Conservation (phyloP, 1,284 basidiomycete genomes). For the Grifola frondosa region DNA sequence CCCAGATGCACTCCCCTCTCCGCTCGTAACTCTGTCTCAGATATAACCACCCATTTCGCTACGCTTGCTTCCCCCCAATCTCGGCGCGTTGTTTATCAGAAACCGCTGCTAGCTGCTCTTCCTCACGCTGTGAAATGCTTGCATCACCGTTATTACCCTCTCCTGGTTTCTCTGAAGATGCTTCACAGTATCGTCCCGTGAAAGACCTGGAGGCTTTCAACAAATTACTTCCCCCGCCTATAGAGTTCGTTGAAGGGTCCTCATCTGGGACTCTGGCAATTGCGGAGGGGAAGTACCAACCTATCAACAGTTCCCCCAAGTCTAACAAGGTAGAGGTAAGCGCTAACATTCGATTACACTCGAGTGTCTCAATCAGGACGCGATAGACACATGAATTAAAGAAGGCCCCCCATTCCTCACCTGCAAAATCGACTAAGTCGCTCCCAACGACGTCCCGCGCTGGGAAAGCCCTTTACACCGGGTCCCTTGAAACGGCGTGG, state of each 20-base stretch:
- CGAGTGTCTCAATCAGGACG: slow-evolving; percentile 1
- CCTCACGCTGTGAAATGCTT: slow-evolving; percentile 44
- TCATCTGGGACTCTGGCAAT: slow-evolving; percentile 69
- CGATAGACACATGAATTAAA: slow-evolving; percentile 9
- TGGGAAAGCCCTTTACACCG: slow-evolving; percentile 41
- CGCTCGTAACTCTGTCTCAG: no score
- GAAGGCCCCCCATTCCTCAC: slow-evolving; percentile 4
- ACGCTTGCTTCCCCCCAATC: not conserved
- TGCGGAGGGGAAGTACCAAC: slow-evolving; percentile 71
- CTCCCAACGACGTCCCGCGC: slow-evolving; percentile 5
- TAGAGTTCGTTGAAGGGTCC: slow-evolving; percentile 81
- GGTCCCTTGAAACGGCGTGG: slow-evolving; percentile 59
- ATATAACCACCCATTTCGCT: no score
- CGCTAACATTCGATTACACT: slow-evolving; percentile 10
- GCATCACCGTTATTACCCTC: slow-evolving; percentile 58
- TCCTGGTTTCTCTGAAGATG: slow-evolving; percentile 48
- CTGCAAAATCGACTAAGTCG: slow-evolving; percentile 16
- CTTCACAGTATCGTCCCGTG: slow-evolving; percentile 57
- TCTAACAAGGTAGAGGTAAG: slow-evolving; percentile 38
- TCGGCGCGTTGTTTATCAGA: slow-evolving; percentile 1
- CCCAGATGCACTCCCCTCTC: no score
- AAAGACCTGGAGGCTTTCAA: slow-evolving; percentile 74
- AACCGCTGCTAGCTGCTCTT: not conserved
- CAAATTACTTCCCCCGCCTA: slow-evolving; percentile 66
- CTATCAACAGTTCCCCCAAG: slow-evolving; percentile 66